Percentiles rank a stretch among this genome's conserved stretches.
phyloP scores from a whole-genome alignment of 2,329 filamentous ascomycete species.

The Pyricularia grisea region DNA sequence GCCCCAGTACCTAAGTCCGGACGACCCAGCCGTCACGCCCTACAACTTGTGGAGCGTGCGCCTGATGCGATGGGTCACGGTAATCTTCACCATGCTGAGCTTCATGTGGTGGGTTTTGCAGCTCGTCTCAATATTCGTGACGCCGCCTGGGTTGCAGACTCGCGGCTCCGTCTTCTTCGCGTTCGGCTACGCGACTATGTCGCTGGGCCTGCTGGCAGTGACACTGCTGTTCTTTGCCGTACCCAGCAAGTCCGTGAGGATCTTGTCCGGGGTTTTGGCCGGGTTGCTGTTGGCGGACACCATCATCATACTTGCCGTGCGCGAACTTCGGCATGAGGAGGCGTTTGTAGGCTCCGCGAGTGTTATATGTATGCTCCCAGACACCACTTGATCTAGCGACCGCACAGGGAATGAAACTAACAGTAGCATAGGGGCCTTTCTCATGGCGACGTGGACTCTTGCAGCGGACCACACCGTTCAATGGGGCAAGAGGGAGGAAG shows the following conservation, averaged over 20 bases:
- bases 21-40: conserved; percentile 79
- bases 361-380: conserved; percentile 47
- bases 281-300: conserved; percentile 62
- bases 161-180: conserved; percentile 89
- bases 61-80: conserved; percentile 65
- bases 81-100: conserved; percentile 64
- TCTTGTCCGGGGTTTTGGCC: conserved; percentile 61
- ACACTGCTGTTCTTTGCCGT: conserved; percentile 79
- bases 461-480: conserved; percentile 72
- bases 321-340: conserved; percentile 70
- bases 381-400: background rate
- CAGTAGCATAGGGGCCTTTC: conserved; percentile 47
- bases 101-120: conserved; percentile 91
- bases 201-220: conserved; percentile 65
- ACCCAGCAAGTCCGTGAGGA: conserved; percentile 69
- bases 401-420: background rate
- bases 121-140: conserved; percentile 84
- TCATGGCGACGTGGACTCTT: conserved; percentile 73
- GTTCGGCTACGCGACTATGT: conserved; percentile 73
- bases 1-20: conserved; percentile 57
- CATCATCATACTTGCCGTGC: conserved; percentile 69
- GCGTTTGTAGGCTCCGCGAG: conserved; percentile 85
- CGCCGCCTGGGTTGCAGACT: conserved; percentile 75
- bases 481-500: conserved; percentile 89
- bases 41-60: conserved; percentile 94